Base-by-base conservation (phyloP, 2,329 filamentous ascomycete species). In the Pestalotiopsis sp. region DNA sequence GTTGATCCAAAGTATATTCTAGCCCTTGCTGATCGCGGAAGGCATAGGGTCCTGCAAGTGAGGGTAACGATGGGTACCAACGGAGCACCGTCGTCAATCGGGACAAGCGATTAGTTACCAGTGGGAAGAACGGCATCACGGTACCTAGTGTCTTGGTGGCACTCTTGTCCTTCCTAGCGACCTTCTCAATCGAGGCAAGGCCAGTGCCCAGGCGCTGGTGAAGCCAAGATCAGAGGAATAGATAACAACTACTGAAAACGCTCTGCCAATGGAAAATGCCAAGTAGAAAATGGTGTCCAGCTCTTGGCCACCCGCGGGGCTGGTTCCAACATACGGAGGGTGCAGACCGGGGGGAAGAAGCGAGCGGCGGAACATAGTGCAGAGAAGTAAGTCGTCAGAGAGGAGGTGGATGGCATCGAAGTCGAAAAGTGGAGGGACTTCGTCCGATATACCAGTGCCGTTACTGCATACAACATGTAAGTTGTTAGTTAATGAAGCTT, bases 161-260 rank as follows among this genome's bases (percentile, higher is more conserved):
- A n/a, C n/a, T 62, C 59, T 62, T 62, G 59, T 62, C 23, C 23
- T 41, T 40, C 25, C 20, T 49, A 40, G 14, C 40, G 20, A 64
- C 61, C 61, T 64, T 45, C 61, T 64, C 61, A 64, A 49, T 64
- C 25, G 61, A 64, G 61, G 27, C 40, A 64, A 49, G 61, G 40
- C 13, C 59, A 36, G 17, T 38, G 31, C 31, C 20, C 14, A 27
- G 31, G 38, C 25, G 14, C 11, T 17, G 59, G 27, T 27, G 38
- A 20, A 31, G 59, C 20, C 59, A n/a, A 62, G 59, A 62, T 12
- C 36, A 36, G 25, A 36, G 7, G 57, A 62, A 36, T n/a, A 20
- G 59, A 62, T 62, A 62, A 36, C 59, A 36, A 40, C 7, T 36
- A 17, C n/a, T 20, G 4, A n/a, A 27, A n/a, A 41, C 4, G 59